Evolutionary conservation across 352 stramenopile species (phyloP).

Genomic region (Phytophthora sansomeana): DNA sequence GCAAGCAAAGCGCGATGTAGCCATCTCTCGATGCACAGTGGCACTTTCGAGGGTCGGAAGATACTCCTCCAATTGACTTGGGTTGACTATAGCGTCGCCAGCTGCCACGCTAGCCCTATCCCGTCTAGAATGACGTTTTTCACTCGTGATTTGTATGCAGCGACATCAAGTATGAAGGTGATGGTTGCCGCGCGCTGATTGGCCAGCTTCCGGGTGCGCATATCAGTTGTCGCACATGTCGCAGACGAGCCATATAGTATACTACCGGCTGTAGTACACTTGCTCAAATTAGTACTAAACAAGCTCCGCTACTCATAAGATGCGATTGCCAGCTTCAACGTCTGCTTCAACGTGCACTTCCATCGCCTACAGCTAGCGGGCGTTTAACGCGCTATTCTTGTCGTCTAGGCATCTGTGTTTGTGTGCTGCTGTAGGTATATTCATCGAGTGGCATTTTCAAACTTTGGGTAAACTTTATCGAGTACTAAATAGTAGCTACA

Average conservation of each 20-base stretch:
- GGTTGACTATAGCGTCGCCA: conserved; percentile 20
- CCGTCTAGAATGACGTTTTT: conserved; percentile 30
- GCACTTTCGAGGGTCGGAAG: conserved; percentile 33
- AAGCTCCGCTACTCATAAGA: background rate
- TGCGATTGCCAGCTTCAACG: conserved; percentile 2
- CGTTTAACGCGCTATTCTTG: no score
- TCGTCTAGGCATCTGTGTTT: no score
- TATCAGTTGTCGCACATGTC: conserved; percentile 36
- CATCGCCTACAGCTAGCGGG: no score
- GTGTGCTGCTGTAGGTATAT: no score
- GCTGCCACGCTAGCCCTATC: conserved; percentile 22
- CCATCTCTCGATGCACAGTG: conserved; percentile 23
- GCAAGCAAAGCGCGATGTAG: conserved; percentile 14
- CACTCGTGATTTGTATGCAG: conserved; percentile 11
- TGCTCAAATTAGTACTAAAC: background rate
- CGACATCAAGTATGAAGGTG: conserved; percentile 27
- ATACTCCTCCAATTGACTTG: conserved; percentile 35
- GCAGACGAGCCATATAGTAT: conserved; percentile 1
- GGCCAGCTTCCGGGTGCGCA: conserved; percentile 2
- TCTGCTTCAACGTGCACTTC: no score
- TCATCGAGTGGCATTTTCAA: no score
- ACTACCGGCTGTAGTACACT: conserved; percentile 2
- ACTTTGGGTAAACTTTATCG: no score
- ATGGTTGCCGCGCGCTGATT: conserved; percentile 13
- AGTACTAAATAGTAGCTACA: no score